Evolutionary conservation across 2,329 filamentous ascomycete species (phyloP).

Genomic region (Macrophomina phaseolina): DNA sequence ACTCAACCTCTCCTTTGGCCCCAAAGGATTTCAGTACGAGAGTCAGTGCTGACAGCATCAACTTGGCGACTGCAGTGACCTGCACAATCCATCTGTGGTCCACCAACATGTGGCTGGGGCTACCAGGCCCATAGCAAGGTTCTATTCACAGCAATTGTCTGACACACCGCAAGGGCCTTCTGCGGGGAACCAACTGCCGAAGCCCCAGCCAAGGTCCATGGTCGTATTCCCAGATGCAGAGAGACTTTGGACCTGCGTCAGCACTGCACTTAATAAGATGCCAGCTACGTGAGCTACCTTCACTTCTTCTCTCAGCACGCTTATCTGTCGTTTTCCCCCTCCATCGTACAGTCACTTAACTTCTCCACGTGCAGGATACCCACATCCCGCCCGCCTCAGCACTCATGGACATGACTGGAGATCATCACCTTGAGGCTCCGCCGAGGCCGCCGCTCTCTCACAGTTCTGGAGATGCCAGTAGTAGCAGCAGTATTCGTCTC

Average conservation of each 20-base stretch:
- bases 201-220: neutral
- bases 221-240: neutral
- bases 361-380: too few species aligned
- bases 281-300: neutral
- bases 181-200: neutral
- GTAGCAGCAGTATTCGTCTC: conserved; percentile 12
- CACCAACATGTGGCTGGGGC: conserved; percentile 11
- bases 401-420: conserved; percentile 5
- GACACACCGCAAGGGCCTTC: neutral
- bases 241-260: neutral
- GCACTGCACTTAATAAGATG: conserved; percentile 1
- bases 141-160: conserved; percentile 10
- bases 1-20: neutral
- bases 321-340: neutral
- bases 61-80: neutral
- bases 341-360: neutral
- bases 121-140: neutral
- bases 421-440: neutral
- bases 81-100: neutral
- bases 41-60: neutral
- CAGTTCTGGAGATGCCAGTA: conserved; percentile 8
- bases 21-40: neutral
- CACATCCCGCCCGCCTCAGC: neutral
- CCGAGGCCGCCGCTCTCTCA: conserved; percentile 8
- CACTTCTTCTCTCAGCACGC: neutral